phyloP scores from a whole-genome alignment of 1,284 basidiomycete genomes.

The Pterulicium gracile region DNA sequence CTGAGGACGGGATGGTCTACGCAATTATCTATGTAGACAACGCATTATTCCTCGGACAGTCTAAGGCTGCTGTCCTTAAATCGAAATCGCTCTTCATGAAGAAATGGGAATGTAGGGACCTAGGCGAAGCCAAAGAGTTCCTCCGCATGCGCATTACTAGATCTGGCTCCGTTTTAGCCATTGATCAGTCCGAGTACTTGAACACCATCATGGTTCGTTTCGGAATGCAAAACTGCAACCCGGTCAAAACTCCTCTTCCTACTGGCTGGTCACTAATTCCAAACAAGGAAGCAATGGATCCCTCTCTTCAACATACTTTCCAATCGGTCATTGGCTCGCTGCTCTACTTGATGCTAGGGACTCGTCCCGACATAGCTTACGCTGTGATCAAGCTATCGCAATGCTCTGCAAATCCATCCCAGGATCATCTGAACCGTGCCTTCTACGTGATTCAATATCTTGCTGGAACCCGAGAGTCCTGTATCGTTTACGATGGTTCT shows the following conservation, averaged over 20 bases:
- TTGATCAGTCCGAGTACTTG: conserved; percentile 13
- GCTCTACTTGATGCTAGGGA: conserved; percentile 20
- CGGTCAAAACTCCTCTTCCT: conserved; percentile 12
- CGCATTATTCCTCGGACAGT: conserved; percentile 2
- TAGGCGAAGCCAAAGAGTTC: conserved; percentile 8
- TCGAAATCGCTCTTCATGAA: conserved; percentile 9
- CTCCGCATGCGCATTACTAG: conserved; percentile 8
- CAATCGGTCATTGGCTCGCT: conserved; percentile 19
- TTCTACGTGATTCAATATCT: conserved; percentile 17
- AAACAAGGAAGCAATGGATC: conserved; percentile 7
- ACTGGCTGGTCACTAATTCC: conserved; percentile 5
- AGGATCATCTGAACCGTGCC: conserved; percentile 14
- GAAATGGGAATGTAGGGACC: conserved; percentile 11
- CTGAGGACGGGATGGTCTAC: conserved; percentile 11
- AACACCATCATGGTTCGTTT: conserved; percentile 11
- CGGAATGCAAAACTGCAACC: conserved; percentile 10
- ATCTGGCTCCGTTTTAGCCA: conserved; percentile 4
- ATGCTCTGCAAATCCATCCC: conserved; percentile 13
- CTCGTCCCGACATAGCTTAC: conserved; percentile 21
- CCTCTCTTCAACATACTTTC: conserved; percentile 10
- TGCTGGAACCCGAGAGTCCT: conserved; percentile 12
- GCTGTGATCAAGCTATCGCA: conserved; percentile 15
- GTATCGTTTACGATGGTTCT: conserved; percentile 14
- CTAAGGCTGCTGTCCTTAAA: conserved; percentile 2
- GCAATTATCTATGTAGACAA: conserved; percentile 13